Evolutionary conservation across 495 filamentous ascomycete genomes (phyloP), one percentile per base, ranked within the genome.

Genomic region (Tuber aestivum): DNA sequence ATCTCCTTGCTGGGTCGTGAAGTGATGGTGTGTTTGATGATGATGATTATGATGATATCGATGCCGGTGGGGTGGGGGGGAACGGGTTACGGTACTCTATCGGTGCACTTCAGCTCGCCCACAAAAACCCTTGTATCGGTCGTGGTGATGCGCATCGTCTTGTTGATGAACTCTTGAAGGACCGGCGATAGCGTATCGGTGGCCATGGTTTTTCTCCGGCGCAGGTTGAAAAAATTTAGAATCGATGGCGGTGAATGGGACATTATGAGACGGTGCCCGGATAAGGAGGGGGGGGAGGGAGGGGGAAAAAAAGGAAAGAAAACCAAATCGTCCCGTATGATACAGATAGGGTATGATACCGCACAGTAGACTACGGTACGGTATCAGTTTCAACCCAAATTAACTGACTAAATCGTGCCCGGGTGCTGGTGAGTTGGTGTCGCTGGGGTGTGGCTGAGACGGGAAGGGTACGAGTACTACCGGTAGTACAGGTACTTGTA

Each of bases 101-200:
- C 95, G 35, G 94, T 97, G 84, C 96, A 98, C 84, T 95, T 97
- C 85, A 99, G 92, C 75, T 89, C 86, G 45, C 95, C 95, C 50
- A 93, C 87, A 84, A 98, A 99, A 86, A 97, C 91, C 65, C 95
- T 92, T 40, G 86, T 87, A 83, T 98, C 95, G 7, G 90, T 92
- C 40, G 91, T 92, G 79, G 93, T 90, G 72, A 98, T 86, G 76
- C 94, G 91, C 56, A 99, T 85, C 70, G 87, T 90, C 81, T 89
- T 89, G 84, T 89, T 89, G 42, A 94, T 84, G 74, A 92, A 80
- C 42, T 71, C 72, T 71, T 83, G 81, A 8, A 83, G 81, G 77
- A 72, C 78, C 10, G 77, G 78, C 5, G 78, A 79, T 12, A 65
- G 12, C 32, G 56, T 65, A 35, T 65, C 56, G 56, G 56, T 65